Conservation (phyloP, 2,329 filamentous ascomycete species). For the Aspergillus quadricinctus region DNA sequence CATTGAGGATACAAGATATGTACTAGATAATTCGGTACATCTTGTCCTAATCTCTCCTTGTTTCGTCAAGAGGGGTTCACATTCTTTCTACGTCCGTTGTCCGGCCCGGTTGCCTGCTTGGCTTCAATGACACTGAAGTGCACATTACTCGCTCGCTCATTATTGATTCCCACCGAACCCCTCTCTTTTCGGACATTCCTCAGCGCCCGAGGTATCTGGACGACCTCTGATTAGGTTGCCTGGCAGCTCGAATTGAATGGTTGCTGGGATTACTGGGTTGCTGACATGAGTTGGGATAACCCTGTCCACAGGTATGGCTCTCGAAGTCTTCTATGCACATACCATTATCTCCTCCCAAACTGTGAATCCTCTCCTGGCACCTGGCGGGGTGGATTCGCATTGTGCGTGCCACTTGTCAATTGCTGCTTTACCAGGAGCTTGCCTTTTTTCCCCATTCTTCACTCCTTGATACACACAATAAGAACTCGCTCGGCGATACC, state of each 20-base stretch:
- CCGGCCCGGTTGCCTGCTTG: conserved; percentile 14
- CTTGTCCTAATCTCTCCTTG: not conserved
- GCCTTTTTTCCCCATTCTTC: not conserved
- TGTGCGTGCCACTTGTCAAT: not conserved
- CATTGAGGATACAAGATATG: conserved; percentile 5
- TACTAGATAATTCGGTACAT: not conserved
- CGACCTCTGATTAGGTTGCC: conserved; percentile 26
- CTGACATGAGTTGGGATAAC: conserved; percentile 46
- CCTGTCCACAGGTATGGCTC: conserved; percentile 42
- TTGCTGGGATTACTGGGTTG: conserved; percentile 33
- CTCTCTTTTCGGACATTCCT: conserved; percentile 28
- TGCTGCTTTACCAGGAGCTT: not conserved
- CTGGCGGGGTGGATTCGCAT: not conserved
- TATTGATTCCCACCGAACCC: conserved; percentile 15
- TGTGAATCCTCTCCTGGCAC: not conserved
- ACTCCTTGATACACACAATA: not conserved
- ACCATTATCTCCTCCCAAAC: not conserved
- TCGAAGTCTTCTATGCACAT: not conserved
- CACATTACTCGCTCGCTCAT: conserved; percentile 18
- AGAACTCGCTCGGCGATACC: not conserved
- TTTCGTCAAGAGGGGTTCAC: not conserved
- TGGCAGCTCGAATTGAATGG: conserved; percentile 36
- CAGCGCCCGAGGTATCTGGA: conserved; percentile 17
- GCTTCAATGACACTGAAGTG: conserved; percentile 23
- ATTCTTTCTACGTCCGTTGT: conserved; percentile 4